Evolutionary conservation across 139 green algal species (phyloP), one percentile per base, ranked within the genome.

Genomic region (Pleodorina starrii): DNA sequence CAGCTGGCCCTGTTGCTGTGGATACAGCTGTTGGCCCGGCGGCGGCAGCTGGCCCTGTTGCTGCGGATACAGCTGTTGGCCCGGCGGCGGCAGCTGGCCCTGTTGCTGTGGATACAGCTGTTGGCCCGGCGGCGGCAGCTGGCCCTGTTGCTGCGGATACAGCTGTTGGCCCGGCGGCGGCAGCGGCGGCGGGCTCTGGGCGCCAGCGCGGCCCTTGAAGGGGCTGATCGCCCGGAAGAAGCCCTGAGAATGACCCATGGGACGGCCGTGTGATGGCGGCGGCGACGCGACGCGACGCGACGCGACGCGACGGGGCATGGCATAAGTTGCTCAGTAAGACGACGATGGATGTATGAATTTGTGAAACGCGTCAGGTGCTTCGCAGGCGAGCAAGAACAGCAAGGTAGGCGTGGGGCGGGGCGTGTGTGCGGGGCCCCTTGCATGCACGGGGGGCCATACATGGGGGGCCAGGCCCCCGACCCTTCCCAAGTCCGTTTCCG

Each of bases 191-290:
- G 76, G 19, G 76, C 32, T 84, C 32, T 80, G 72, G 16, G 72
- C 72, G 21, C 1, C 36, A 48, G 36, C 35, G 5, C 48, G 2
- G 6, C 35, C 5, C 80, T 87, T 87, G 42, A 77, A 78, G 19
- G 80, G 80, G 40, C 80, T 87, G 42, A 87, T 74, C 3, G 79
- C 32, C 17, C 79, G 79, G 12, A 86, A 50, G 32, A 75, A 51
- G 10, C 12, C 32, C 79, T 86, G 51, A 7, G 16, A 3, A 35
- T n/a, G n/a, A n/a, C n/a, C n/a, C n/a, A n/a, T n/a, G n/a, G n/a
- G n/a, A n/a, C n/a, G n/a, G n/a, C n/a, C n/a, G n/a, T n/a, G n/a
- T n/a, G n/a, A n/a, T n/a, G n/a, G n/a, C n/a, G n/a, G n/a, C n/a
- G n/a, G n/a, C n/a, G n/a, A n/a, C n/a, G n/a, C n/a, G n/a, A n/a